phyloP scores from a whole-genome alignment of 2,329 filamentous ascomycete species.

The Alternaria rosae region DNA sequence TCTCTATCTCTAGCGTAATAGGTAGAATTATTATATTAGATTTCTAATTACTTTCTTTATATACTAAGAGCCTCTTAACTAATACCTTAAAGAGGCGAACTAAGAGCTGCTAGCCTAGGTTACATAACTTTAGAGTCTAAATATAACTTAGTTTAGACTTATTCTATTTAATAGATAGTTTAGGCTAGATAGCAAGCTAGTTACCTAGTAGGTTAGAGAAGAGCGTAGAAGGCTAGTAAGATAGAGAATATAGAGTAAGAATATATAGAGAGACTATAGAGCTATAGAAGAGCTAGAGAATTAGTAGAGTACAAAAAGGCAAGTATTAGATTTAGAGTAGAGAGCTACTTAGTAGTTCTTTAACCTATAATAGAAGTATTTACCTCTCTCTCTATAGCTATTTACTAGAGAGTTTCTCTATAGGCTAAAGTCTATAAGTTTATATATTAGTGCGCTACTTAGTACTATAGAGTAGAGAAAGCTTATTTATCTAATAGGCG shows the following conservation, averaged over 20 bases:
- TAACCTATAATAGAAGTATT: too few relatives aligned
- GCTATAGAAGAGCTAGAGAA: too few relatives aligned
- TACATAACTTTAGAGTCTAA: not conserved
- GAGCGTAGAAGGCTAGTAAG: not conserved
- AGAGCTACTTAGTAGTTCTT: not conserved
- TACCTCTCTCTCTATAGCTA: too few relatives aligned
- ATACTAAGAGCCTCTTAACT: too few relatives aligned
- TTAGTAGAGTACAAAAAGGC: not conserved
- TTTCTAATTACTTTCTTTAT: too few relatives aligned
- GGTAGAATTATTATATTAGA: too few relatives aligned
- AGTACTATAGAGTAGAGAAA: not conserved
- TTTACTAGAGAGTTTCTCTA: not conserved
- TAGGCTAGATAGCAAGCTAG: too few relatives aligned
- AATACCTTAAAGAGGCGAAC: too few relatives aligned
- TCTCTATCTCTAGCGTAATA: not conserved
- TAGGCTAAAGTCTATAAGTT: not conserved
- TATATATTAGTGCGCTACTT: not conserved
- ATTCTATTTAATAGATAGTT: not conserved
- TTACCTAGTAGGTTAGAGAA: too few relatives aligned
- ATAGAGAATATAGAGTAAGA: too few relatives aligned
- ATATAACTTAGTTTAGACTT: constrained; percentile 1
- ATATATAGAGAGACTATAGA: too few relatives aligned
- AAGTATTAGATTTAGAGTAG: not conserved
- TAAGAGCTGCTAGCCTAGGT: not conserved
- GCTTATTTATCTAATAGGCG: not conserved